Base-by-base conservation (phyloP, 306 rosid species). In the Vachellia pachyceras region DNA sequence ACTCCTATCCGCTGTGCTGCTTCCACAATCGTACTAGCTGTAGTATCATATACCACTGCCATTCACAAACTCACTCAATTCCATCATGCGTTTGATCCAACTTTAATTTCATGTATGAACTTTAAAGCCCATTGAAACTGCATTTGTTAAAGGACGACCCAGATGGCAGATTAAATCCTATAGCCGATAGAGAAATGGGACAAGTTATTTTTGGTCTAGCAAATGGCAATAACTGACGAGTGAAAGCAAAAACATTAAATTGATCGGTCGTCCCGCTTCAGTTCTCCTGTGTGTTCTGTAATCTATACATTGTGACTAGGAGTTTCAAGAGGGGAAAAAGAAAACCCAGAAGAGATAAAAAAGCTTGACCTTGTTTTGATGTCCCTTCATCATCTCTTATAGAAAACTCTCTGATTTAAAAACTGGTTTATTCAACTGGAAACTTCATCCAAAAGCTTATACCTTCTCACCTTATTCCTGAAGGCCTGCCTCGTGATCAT, bases 371-470 rank as follows among this genome's bases (percentile, higher is more conserved):
- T 11, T 77, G 9, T 77, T 4, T 41, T 22, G 8, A 7, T 35
- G 14, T 37, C 22, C 23, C 50, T 83, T 69, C 54, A 74, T 78
- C 73, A 63, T 70, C 57, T 67, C 50, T 64, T 46, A 45, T 63
- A 45, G 40, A 65, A 68, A 80, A 44, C 52, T 6, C 72, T 66
- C 61, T 77, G 42, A 45, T 85, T 18, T 77, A 61, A 66, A 66
- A 64, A 14, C 13, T 44, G 36, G 10, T 15, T 69, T 44, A 37
- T 69, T 77, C 80, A 94, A 85, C 95, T 91, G 3, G 99, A 91
- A 87, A 95, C 99, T 85, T 95, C 98, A 64, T 95, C 99, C 83
- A 95, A 82, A 84, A 93, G 98, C 88, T 93, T 95, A 77, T 95
- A 95, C 94, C 98, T 93, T 84, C 99, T 91, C 6, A 90, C 98